Evolutionary conservation across 78 protist species (phyloP), one percentile per base, ranked within the genome.

Genomic region (Guillardia theta): DNA sequence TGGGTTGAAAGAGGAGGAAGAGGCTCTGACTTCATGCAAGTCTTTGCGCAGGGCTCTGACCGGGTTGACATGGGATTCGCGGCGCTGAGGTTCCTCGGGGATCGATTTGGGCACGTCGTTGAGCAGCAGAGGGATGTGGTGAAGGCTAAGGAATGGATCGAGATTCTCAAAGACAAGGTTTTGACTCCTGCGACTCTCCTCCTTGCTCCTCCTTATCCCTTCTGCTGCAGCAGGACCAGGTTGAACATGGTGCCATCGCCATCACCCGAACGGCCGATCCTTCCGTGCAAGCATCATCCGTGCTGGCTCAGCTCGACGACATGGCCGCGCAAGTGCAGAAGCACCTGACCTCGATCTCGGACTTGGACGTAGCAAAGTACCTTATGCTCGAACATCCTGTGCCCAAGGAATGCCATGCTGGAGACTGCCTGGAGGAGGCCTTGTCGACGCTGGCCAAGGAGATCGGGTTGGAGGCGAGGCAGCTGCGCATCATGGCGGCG

Each of bases 21-120:
- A n/a, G n/a, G n/a, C n/a, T n/a, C n/a, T n/a, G n/a, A n/a, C n/a
- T n/a, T n/a, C n/a, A n/a, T n/a, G n/a, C n/a, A n/a, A n/a, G n/a
- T n/a, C n/a, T n/a, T n/a, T n/a, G n/a, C n/a, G 62, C 33, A 53
- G 18, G 62, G 12, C 18, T 12, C 12, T 21, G 12, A 70, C 41
- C 83, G 83, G 83, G 22, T 70, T 36, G 83, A 70, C 83, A 70
- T 70, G 83, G 83, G 46, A 18, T 70, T 70, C 36, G 83, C 83
- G 41, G 83, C 83, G 21, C 9, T 70, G 27, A 24, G 22, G 45
- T 70, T 70, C 83, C 9, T 70, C 36, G 36, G 36, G 27, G 83
- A 70, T 24, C 83, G 22, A 24, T 70, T 36, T 43, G 21, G 22
- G 45, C 83, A 70, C 41, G 83, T 70, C 41, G 83, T 70, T 24